Evolutionary conservation across 2,329 filamentous ascomycete genomes (phyloP), one percentile per base, ranked within the genome.

Genomic region (Hypoxylon sp.): DNA sequence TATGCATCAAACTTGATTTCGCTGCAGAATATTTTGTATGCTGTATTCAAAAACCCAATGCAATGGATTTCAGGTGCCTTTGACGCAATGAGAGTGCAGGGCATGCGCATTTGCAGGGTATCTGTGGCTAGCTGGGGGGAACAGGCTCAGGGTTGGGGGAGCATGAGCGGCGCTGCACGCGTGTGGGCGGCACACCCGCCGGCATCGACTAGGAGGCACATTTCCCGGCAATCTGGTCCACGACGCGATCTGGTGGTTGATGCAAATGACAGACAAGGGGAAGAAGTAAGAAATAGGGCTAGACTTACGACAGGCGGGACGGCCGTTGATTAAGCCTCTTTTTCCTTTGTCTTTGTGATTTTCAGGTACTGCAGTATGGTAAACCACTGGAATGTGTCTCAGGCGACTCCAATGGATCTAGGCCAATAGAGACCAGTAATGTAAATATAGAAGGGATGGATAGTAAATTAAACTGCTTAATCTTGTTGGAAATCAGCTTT

Each of bases 31-130:
- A n/a, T n/a, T n/a, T n/a, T n/a, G n/a, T n/a, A n/a, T n/a, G n/a
- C n/a, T n/a, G n/a, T n/a, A n/a, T n/a, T n/a, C n/a, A n/a, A n/a
- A n/a, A n/a, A n/a, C n/a, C n/a, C n/a, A n/a, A n/a, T n/a, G n/a
- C n/a, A n/a, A n/a, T n/a, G n/a, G n/a, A n/a, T n/a, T n/a, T n/a
- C n/a, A n/a, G n/a, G n/a, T n/a, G n/a, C n/a, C n/a, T n/a, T n/a
- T n/a, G n/a, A n/a, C n/a, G n/a, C n/a, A n/a, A 32, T 35, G n/a
- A 11, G n/a, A 8, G 54, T 55, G 55, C 57, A 55, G 63, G 57
- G 53, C 57, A 54, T 44, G 48, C 62, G 61, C 63, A 64, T 56
- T 53, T 61, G 61, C 62, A 62, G 55, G 58, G 50, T 59, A 66
- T 62, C 42, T 41, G 53, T 57, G 49, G 56, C 42, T 35, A 29